A percentile compares a stretch with the other conserved stretches of the same genome.
Evolutionary conservation across 768 basidiomycete species (phyloP).

Genomic region (Podaxis sp.): DNA sequence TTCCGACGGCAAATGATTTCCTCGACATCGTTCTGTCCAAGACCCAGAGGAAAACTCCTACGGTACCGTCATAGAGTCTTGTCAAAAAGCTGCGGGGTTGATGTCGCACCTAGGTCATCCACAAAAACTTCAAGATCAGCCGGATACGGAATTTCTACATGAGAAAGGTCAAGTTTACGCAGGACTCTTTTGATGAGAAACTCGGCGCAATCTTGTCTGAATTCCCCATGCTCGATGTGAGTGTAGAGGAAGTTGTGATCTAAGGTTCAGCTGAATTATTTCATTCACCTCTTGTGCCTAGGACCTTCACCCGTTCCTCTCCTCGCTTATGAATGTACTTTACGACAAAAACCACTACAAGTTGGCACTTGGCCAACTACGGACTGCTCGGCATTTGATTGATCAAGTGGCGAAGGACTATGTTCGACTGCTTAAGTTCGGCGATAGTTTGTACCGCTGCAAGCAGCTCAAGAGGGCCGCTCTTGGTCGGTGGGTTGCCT

Average conservation of each 20-base stretch:
- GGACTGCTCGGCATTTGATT: slow-evolving; percentile 93
- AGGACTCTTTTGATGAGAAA: slow-evolving; percentile 95
- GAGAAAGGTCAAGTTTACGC: slow-evolving; percentile 99
- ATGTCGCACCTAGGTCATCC: slow-evolving; percentile 69
- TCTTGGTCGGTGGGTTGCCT: slow-evolving; percentile 76
- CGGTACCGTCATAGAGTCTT: slow-evolving; percentile 42
- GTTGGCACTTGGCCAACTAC: slow-evolving; percentile 93
- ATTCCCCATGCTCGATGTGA: slow-evolving; percentile 95
- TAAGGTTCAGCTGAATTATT: slow-evolving; percentile 18
- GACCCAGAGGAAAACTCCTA: slow-evolving; percentile 97
- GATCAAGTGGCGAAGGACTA: slow-evolving; percentile 98
- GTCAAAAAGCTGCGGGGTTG: not conserved
- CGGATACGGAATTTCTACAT: slow-evolving; percentile 98
- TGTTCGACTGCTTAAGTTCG: slow-evolving; percentile 93
- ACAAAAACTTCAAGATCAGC: slow-evolving; percentile 99
- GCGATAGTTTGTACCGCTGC: slow-evolving; percentile 95
- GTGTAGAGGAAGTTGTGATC: slow-evolving; percentile 25
- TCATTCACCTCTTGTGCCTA: slow-evolving; percentile 14
- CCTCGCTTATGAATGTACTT: slow-evolving; percentile 94
- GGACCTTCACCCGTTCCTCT: slow-evolving; percentile 95
- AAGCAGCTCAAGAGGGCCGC: slow-evolving; percentile 98
- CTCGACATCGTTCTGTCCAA: slow-evolving; percentile 90
- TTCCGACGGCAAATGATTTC: slow-evolving; percentile 93
- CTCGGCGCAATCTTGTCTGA: slow-evolving; percentile 89
- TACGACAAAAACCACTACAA: slow-evolving; percentile 99